These are phyloP conservation scores for Saccharomycopsis fermentans DNA, from an alignment of 805 yeast species.

Conservation along the genomic window DNA sequence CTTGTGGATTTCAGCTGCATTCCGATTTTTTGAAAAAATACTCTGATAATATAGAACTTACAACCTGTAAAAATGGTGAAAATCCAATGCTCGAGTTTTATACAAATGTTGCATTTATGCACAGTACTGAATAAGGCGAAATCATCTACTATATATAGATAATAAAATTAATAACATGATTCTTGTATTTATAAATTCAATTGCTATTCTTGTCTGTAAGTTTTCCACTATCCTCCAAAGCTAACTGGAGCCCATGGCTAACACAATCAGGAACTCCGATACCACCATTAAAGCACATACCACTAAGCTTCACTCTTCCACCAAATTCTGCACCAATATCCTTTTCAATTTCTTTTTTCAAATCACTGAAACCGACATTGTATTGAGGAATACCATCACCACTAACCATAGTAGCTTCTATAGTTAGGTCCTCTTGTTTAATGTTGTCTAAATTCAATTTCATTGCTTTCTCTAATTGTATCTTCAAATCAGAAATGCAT, in stretches of 20 bases:
- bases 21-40: constrained; percentile 54
- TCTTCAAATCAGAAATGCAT: constrained; percentile 26
- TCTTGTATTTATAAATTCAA: not conserved
- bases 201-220: not conserved
- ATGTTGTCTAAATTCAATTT: constrained; percentile 26
- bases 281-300: constrained; percentile 71
- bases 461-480: constrained; percentile 32
- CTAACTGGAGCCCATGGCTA: constrained; percentile 49
- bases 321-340: constrained; percentile 29
- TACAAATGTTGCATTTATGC: constrained; percentile 60
- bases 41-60: constrained; percentile 52
- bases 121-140: constrained; percentile 19
- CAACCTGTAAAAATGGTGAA: constrained; percentile 68
- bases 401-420: constrained; percentile 2
- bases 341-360: constrained; percentile 18
- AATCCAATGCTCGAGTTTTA: constrained; percentile 77
- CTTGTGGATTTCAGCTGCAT: constrained; percentile 46
- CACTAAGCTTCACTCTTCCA: constrained; percentile 50
- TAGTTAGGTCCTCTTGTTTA: constrained; percentile 10
- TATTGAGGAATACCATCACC: constrained; percentile 65
- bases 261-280: constrained; percentile 89
- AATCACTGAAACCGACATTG: constrained; percentile 53
- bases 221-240: constrained; percentile 22
- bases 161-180: not conserved
- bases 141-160: not conserved